Conservation (phyloP, 1,284 basidiomycete species). For the Neotropicomus parvogracilis region DNA sequence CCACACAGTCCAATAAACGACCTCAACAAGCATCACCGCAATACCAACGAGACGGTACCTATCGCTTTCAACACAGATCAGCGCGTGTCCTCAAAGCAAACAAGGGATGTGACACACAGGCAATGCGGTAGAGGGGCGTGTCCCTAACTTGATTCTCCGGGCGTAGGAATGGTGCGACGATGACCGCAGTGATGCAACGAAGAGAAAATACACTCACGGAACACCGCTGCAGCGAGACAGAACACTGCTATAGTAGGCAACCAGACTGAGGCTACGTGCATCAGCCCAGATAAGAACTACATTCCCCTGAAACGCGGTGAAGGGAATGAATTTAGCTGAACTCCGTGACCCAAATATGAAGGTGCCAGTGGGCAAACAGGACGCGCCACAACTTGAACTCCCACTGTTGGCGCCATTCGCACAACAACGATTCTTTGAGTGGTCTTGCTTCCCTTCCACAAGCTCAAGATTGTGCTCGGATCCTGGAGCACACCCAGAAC, state of each 20-base stretch:
- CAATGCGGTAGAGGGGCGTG: conserved; percentile 58
- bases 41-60: conserved; percentile 59
- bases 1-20: conserved; percentile 57
- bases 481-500: too few species aligned
- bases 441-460: too few species aligned
- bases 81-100: neutral
- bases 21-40: conserved; percentile 43
- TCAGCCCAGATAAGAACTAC: neutral
- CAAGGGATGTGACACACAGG: conserved; percentile 36
- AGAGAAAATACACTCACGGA: conserved; percentile 37
- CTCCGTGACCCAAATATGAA: too few species aligned
- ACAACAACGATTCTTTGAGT: too few species aligned
- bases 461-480: too few species aligned
- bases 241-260: too few species aligned
- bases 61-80: neutral
- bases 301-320: too few species aligned
- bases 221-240: conserved; percentile 48
- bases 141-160: conserved; percentile 55
- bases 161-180: conserved; percentile 53
- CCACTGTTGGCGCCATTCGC: too few species aligned
- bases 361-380: too few species aligned
- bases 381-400: too few species aligned
- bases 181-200: conserved; percentile 33
- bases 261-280: neutral
- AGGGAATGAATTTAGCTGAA: too few species aligned